Base-by-base conservation (phyloP, 164 flowering plant genomes). In the Malania oleifera region DNA sequence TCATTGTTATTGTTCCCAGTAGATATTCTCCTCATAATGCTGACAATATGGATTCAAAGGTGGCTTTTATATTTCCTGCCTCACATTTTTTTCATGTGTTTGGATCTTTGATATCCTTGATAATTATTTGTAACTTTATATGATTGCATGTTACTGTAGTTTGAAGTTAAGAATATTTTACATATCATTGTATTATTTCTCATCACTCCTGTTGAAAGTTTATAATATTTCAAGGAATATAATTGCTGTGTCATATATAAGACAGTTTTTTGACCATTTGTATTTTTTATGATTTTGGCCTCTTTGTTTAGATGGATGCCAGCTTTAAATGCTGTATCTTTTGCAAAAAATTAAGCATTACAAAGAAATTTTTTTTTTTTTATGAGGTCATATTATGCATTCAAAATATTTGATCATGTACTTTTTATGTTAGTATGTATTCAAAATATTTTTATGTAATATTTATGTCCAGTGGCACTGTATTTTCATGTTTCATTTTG, bases 31-130 rank as follows among this genome's bases (percentile, higher is more conserved):
- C 84, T 67, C 81, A 86, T 61, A 72, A 64, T 76, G 75, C 76
- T 41, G 96, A 93, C 67, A 72, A 64, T 65, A 82, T 83, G 89
- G 96, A 93, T 62, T 54, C 85, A 54, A 88, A 90, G 99, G 99
- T 92, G 67, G 37, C 45, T 40, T 66, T 26, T 52, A 22, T 51
- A 15, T 40, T 7, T 17, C 8, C 17, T 53, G 24, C 29, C 25
- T 45, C 6, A 26, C 43, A 7, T 28, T 58, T 5, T 2, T 52
- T 44, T 38, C 41, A 15, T 38, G 7, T 38, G 15, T 43, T 48
- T 31, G 15, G 25, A 40, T 52, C 28, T 29, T 31, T 52, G 17
- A 13, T 25, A n/a, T 27, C 19, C 18, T n/a, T 15, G 23, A 19
- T 20, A 39, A 17, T 22, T 18, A 17, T 29, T 50, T 4, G 35